Evolutionary conservation across 192 early-diverging fungal genomes (phyloP).

Genomic region (Kickxella alabastrina): DNA sequence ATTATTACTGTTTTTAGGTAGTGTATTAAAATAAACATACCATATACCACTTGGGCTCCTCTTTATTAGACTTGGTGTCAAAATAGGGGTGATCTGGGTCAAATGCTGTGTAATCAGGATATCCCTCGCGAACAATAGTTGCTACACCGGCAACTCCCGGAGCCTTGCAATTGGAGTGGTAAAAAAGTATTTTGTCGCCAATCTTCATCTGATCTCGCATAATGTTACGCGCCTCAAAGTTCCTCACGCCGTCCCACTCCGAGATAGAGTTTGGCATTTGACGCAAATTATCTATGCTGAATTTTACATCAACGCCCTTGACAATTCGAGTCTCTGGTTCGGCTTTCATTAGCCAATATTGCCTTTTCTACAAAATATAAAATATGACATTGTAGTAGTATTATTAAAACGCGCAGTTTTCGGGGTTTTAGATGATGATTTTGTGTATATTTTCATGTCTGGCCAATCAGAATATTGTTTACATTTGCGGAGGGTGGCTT

Average conservation of each 20-base stretch:
- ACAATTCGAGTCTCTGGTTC: slow-evolving; percentile 71
- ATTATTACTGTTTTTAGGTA: neutral
- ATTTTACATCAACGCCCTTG: slow-evolving; percentile 64
- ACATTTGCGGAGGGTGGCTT: too few relatives aligned
- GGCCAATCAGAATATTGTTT: too few relatives aligned
- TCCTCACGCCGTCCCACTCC: slow-evolving; percentile 82
- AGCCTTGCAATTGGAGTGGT: slow-evolving; percentile 81
- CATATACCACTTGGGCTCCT: slow-evolving; percentile 79
- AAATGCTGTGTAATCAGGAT: slow-evolving; percentile 75
- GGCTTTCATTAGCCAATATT: slow-evolving; percentile 80
- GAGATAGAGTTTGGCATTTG: slow-evolving; percentile 47
- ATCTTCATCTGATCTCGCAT: slow-evolving; percentile 73
- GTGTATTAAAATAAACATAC: slow-evolving; percentile 26
- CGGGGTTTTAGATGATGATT: too few relatives aligned
- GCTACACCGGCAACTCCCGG: slow-evolving; percentile 79
- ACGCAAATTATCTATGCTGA: slow-evolving; percentile 67
- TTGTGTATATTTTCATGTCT: too few relatives aligned
- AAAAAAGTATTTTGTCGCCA: slow-evolving; percentile 71
- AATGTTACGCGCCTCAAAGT: slow-evolving; percentile 78
- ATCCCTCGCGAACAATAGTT: slow-evolving; percentile 59
- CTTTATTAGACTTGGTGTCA: slow-evolving; percentile 65
- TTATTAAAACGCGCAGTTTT: too few relatives aligned
- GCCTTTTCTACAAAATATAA: slow-evolving; percentile 13
- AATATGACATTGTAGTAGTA: too few relatives aligned
- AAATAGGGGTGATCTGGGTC: slow-evolving; percentile 72